phyloP scores from a whole-genome alignment of 495 filamentous ascomycete species.

The Pseudotulostoma volvatum region DNA sequence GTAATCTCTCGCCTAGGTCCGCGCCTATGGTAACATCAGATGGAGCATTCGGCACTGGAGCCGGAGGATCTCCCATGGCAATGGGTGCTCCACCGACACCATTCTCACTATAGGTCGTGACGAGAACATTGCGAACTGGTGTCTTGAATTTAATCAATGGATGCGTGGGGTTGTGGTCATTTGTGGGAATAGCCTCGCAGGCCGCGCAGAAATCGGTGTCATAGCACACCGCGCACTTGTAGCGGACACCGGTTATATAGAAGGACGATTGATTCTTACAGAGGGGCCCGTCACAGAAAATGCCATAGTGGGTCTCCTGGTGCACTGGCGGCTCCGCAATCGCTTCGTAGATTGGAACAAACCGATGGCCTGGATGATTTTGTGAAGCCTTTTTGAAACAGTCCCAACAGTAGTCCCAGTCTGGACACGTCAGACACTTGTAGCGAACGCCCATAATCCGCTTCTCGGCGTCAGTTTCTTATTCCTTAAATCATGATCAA shows the following conservation, averaged over 20 bases:
- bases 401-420: slow-evolving; percentile 88
- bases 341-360: slow-evolving; percentile 73
- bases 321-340: slow-evolving; percentile 38
- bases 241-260: slow-evolving; percentile 75
- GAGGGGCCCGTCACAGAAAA: slow-evolving; percentile 90
- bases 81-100: slow-evolving; percentile 41
- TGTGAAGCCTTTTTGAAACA: slow-evolving; percentile 50
- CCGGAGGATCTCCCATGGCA: slow-evolving; percentile 48
- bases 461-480: slow-evolving; percentile 11
- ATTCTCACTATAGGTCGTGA: slow-evolving; percentile 69
- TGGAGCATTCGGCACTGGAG: slow-evolving; percentile 1
- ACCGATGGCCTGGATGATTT: slow-evolving; percentile 73
- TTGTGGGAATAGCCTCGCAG: slow-evolving; percentile 76
- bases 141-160: slow-evolving; percentile 96
- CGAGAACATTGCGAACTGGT: slow-evolving; percentile 72
- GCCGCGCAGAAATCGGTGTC: slow-evolving; percentile 92
- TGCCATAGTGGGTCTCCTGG: slow-evolving; percentile 53
- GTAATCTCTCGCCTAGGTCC: slow-evolving; percentile 9
- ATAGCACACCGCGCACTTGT: slow-evolving; percentile 95
- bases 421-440: slow-evolving; percentile 94
- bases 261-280: slow-evolving; percentile 44
- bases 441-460: slow-evolving; percentile 79
- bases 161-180: slow-evolving; percentile 83
- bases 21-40: not conserved
- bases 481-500: not conserved